A percentile compares a stretch with the other conserved stretches of the same genome.
Evolutionary conservation across 768 basidiomycete species (phyloP).

Genomic region (Mycena maculata): DNA sequence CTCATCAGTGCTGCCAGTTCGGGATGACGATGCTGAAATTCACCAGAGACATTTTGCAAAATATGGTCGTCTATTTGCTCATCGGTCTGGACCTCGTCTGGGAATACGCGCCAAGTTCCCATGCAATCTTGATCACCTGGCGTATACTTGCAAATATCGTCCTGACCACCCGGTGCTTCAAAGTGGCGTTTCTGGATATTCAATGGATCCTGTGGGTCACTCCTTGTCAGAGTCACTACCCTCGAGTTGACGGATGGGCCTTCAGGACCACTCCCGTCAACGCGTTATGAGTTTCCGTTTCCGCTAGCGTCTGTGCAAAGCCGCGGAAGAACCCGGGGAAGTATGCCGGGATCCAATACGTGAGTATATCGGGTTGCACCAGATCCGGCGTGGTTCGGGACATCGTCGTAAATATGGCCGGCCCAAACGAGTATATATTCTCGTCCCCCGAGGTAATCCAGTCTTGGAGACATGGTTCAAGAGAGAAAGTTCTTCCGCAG

Average conservation of each 20-base stretch:
- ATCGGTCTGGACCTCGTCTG: slow-evolving; percentile 38
- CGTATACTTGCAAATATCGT: slow-evolving; percentile 40
- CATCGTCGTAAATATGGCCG: slow-evolving; percentile 35
- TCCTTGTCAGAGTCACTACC: slow-evolving; percentile 41
- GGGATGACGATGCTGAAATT: neutral
- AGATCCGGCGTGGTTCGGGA: slow-evolving; percentile 34
- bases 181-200: slow-evolving; percentile 44
- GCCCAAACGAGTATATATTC: slow-evolving; percentile 44
- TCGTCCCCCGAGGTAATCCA: slow-evolving; percentile 35
- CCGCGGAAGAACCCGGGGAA: slow-evolving; percentile 42
- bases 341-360: slow-evolving; percentile 38
- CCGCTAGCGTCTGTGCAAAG: slow-evolving; percentile 35
- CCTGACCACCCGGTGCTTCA: slow-evolving; percentile 37
- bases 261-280: slow-evolving; percentile 41
- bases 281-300: slow-evolving; percentile 34
- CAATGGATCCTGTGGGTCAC: slow-evolving; percentile 42
- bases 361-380: slow-evolving; percentile 42
- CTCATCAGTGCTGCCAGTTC: too few relatives aligned
- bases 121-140: slow-evolving; percentile 39
- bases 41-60: slow-evolving; percentile 37
- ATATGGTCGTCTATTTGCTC: slow-evolving; percentile 40
- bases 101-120: slow-evolving; percentile 35
- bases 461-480: slow-evolving; percentile 42
- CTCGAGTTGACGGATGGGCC: slow-evolving; percentile 43
- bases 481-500: slow-evolving; percentile 43